Percentiles rank a stretch among this genome's conserved stretches.
Conservation (phyloP, 805 yeast genomes). For the Osmozyma mogii region DNA sequence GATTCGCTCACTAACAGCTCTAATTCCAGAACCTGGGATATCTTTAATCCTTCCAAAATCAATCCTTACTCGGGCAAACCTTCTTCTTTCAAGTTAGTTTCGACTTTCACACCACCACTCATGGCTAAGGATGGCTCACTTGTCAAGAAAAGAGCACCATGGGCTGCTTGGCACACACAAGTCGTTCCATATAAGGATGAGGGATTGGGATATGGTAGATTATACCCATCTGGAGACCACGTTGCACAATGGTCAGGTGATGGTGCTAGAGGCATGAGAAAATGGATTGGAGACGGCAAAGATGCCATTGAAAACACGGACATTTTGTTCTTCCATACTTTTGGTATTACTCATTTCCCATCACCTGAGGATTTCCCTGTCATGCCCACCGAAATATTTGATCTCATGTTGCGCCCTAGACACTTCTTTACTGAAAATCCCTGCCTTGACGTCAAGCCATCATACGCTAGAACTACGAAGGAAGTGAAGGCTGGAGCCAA, state of each 20-base stretch:
- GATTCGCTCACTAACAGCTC: conserved; percentile 54
- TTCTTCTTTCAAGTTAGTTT: conserved; percentile 67
- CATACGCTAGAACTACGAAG: conserved; percentile 35
- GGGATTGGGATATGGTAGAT: conserved; percentile 42
- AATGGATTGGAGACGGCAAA: conserved; percentile 58
- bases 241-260: conserved; percentile 72
- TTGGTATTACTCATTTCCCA: conserved; percentile 81
- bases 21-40: conserved; percentile 70
- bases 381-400: conserved; percentile 81
- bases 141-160: conserved; percentile 75
- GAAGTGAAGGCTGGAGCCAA: conserved; percentile 33
- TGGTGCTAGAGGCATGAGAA: conserved; percentile 56
- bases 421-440: conserved; percentile 76
- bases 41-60: conserved; percentile 61
- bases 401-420: conserved; percentile 68
- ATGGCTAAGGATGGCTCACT: conserved; percentile 66
- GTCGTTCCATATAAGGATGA: conserved; percentile 66
- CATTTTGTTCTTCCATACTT: conserved; percentile 70
- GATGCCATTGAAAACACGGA: conserved; percentile 60
- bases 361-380: conserved; percentile 87
- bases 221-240: conserved; percentile 76
- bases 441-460: conserved; percentile 65
- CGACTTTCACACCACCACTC: conserved; percentile 65
- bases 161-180: conserved; percentile 61
- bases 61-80: conserved; percentile 71